Percentiles rank a stretch among this genome's conserved stretches.
Conservation (phyloP, 2,329 filamentous ascomycete genomes). For the Cercospora sp. region DNA sequence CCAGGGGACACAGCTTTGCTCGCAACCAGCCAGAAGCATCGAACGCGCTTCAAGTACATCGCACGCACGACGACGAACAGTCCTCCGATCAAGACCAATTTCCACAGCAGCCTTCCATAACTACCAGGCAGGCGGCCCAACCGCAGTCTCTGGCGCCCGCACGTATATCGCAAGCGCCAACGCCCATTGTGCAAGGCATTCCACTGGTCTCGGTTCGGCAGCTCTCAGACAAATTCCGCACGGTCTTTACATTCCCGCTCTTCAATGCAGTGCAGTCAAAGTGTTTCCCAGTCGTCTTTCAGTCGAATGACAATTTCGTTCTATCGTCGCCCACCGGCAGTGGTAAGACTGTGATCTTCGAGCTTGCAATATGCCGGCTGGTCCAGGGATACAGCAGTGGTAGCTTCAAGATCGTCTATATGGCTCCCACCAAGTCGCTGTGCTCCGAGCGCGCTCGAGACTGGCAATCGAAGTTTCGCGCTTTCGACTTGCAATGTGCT, state of each 20-base stretch:
- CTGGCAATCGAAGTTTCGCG: constrained; percentile 72
- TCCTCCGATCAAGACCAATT: background rate
- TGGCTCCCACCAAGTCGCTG: constrained; percentile 80
- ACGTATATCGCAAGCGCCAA: background rate
- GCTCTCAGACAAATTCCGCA: constrained; percentile 68
- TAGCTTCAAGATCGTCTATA: constrained; percentile 79
- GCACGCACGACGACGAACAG: background rate
- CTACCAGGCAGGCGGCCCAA: background rate
- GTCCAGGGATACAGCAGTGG: constrained; percentile 56
- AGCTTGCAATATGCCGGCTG: constrained; percentile 76
- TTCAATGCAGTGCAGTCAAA: constrained; percentile 85
- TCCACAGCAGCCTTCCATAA: background rate
- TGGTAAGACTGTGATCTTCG: constrained; percentile 79
- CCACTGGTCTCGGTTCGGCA: constrained; percentile 58
- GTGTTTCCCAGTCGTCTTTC: constrained; percentile 68
- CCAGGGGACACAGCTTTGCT: background rate
- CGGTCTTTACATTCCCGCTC: constrained; percentile 69
- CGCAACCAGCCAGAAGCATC: background rate
- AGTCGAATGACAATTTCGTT: constrained; percentile 72
- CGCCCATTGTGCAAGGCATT: constrained; percentile 59
- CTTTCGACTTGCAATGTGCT: constrained; percentile 66
- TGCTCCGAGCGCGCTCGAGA: constrained; percentile 75
- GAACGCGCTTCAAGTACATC: background rate
- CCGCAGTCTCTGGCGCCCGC: background rate
- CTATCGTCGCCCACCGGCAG: constrained; percentile 81